Conservation (phyloP, 192 early-diverging fungal species). For the Coemansia sp. region DNA sequence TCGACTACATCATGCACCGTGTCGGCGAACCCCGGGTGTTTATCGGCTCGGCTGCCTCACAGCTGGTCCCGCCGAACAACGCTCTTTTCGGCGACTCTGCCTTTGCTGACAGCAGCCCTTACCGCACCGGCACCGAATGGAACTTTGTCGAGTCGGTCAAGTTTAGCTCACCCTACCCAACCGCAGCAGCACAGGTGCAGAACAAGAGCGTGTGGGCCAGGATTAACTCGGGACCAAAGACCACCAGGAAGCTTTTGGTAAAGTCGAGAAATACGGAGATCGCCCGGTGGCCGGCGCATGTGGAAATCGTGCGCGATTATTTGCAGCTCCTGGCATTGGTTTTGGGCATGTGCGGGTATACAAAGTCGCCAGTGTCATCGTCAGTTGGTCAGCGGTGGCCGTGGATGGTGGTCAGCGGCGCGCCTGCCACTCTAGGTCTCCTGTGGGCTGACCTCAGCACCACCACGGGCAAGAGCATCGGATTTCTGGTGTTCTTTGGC, state of each 20-base stretch:
- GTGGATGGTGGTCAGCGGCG: constrained; percentile 38
- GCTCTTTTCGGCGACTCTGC: constrained; percentile 5
- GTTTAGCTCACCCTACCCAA: constrained; percentile 54
- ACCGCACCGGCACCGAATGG: constrained; percentile 54
- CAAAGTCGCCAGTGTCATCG: constrained; percentile 32
- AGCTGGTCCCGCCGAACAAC: constrained; percentile 34
- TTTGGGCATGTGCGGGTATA: constrained; percentile 34
- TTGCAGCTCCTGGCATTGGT: constrained; percentile 44
- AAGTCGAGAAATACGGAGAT: constrained; percentile 29
- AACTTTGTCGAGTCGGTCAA: constrained; percentile 39
- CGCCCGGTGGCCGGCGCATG: constrained; percentile 36
- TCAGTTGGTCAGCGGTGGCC: constrained; percentile 36
- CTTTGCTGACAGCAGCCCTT: constrained; percentile 33
- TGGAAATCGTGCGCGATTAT: constrained; percentile 48
- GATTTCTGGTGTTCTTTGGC: constrained; percentile 47
- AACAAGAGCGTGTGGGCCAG: constrained; percentile 22
- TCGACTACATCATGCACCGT: constrained; percentile 48
- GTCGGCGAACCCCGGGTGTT: constrained; percentile 54
- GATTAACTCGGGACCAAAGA: not conserved
- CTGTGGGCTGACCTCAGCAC: constrained; percentile 54
- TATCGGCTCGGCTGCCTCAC: constrained; percentile 32
- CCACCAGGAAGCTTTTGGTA: constrained; percentile 16
- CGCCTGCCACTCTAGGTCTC: constrained; percentile 42
- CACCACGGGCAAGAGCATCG: constrained; percentile 42
- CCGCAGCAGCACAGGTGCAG: constrained; percentile 16